A percentile compares a stretch with the other conserved stretches of the same genome.
Evolutionary conservation across 169 alveolate species (phyloP).

Genomic region (Eimeria sp.): DNA sequence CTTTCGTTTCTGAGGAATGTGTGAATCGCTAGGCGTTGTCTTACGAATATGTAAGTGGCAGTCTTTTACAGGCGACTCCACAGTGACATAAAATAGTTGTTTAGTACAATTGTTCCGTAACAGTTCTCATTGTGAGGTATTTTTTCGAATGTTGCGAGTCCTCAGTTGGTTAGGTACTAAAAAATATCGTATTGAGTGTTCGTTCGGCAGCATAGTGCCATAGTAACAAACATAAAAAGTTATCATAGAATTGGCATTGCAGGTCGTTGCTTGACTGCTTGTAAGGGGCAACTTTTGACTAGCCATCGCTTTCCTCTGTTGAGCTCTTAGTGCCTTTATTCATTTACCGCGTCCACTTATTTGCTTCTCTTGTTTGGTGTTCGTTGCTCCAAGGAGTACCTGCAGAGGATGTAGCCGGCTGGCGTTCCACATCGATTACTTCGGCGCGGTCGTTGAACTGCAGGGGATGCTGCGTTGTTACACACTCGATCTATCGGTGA

Average conservation of each 20-base stretch:
- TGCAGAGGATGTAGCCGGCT: background rate
- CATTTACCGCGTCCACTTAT: background rate
- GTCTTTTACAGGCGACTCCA: background rate
- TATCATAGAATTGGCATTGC: background rate
- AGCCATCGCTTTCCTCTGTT: background rate
- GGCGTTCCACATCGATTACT: background rate
- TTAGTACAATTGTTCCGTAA: background rate
- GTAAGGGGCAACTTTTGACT: background rate
- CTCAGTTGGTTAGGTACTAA: background rate
- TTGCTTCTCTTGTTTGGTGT: background rate
- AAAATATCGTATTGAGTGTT: no score
- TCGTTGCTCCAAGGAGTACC: background rate
- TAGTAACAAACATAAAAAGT: background rate
- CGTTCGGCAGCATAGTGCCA: no score
- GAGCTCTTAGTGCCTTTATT: background rate
- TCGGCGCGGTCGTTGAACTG: background rate
- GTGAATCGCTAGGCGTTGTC: no score
- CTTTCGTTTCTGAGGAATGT: background rate
- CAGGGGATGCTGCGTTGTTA: background rate
- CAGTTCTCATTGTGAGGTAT: background rate
- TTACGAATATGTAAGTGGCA: no score
- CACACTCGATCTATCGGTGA: background rate
- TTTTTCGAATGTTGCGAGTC: background rate
- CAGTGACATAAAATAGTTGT: background rate
- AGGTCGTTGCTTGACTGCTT: background rate